Evolutionary conservation across 1,139 yeast species (phyloP), one percentile per base, ranked within the genome.

Genomic region (Petasospora rhodanensis): DNA sequence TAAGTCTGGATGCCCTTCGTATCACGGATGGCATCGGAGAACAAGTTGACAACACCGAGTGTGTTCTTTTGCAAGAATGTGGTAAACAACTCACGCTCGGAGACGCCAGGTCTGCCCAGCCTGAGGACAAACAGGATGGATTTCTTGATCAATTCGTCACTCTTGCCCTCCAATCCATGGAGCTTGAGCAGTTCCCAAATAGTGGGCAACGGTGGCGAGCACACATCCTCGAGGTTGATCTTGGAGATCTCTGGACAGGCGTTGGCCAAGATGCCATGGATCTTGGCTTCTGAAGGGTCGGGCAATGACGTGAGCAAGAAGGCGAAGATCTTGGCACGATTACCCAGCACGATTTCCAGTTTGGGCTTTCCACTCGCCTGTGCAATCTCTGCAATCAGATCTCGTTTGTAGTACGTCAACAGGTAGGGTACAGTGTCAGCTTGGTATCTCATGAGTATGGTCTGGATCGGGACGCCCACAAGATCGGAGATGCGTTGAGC

Each of bases 21-120:
- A 41, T 82, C 87, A 49, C 86, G 82, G 19, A 89, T 76, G 19
- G 79, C 76, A 41, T 83, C 87, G 7, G 95, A 80, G 45, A 89
- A 83, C 29, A 75, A 70, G 40, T 80, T 94, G 2, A 86, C 80
- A 20, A 91, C 66, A 38, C 93, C 95, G 26, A 89, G 63, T 4
- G 87, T 77, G 51, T 79, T 73, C 26, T 71, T 73, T 18, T 71
- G 71, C 15, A 80, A 58, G 32, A 60, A 65, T 4, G 31, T 44
- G 22, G 52, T 52, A 29, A 65, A 52, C 3, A 40, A 28, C 9
- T 43, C 42, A 24, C 55, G 58, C 18, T 52, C 50, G 1, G 46
- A 41, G 1, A 28, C 29, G 12, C 29, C 48, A 2, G 59, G 16
- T 9, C 33, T 25, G 8, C 38, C 24, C 4, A 39, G 28, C 5